phyloP scores from a whole-genome alignment of 2,329 filamentous ascomycete species.

The Raffaelea albimanens region DNA sequence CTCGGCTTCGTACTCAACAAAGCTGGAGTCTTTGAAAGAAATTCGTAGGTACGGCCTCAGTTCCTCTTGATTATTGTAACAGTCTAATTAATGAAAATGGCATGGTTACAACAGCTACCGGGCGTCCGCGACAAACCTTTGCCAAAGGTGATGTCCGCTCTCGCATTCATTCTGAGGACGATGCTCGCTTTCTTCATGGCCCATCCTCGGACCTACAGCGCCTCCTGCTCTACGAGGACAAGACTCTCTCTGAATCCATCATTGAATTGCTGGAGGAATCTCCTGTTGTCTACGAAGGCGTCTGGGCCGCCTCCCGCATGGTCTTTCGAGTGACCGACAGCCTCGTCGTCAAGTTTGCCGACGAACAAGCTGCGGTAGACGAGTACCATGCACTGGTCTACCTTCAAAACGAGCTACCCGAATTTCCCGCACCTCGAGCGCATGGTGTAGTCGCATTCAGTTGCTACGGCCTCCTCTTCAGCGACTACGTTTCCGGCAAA shows the following conservation, averaged over 20 bases:
- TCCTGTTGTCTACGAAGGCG: not conserved
- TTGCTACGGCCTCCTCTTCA: not conserved
- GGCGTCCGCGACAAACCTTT: not conserved
- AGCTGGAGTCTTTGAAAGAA: not conserved
- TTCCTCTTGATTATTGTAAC: no score
- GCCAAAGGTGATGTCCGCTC: not conserved
- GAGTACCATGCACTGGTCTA: slow-evolving; percentile 1
- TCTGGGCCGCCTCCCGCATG: slow-evolving; percentile 1
- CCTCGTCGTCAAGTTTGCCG: slow-evolving; percentile 1
- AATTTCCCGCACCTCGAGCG: not conserved
- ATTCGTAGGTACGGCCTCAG: no score
- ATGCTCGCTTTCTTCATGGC: not conserved
- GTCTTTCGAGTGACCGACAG: slow-evolving; percentile 2
- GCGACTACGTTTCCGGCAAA: not conserved
- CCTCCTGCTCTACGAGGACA: not conserved
- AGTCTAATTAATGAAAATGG: no score
- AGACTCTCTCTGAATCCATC: not conserved
- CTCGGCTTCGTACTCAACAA: not conserved
- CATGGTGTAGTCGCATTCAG: not conserved
- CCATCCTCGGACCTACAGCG: not conserved
- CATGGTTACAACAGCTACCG: no score
- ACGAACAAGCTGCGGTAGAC: not conserved
- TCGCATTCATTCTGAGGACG: not conserved
- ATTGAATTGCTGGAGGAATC: not conserved
- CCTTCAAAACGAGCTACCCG: not conserved